Base-by-base conservation (phyloP, 2,329 filamentous ascomycete genomes). In the Cadophora luteo-olivacea region DNA sequence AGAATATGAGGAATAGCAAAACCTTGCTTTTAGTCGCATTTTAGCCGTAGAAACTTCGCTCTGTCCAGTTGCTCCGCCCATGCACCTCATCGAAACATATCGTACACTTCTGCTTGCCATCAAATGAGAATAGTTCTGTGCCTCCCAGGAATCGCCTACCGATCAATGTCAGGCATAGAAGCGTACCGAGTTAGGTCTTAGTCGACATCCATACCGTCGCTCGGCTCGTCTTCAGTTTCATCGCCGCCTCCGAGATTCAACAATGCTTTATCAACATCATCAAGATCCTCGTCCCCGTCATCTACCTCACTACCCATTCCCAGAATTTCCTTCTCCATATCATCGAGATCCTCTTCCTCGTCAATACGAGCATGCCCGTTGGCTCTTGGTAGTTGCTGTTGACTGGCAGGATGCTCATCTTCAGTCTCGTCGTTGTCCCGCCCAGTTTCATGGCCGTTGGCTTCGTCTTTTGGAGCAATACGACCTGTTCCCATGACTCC, bases 241-340 rank as follows among this genome's bases (percentile, higher is more conserved):
- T 78, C 77, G 0, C 72, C 75, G 3, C 74, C 75, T 2, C 71
- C 65, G 52, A 78, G 61, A 12, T 77, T 75, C 25, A 79, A 64
- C 36, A 79, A 64, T 32, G 73, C 73, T 55, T 83, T 84, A 12
- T 81, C 82, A 9, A 85, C 84, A 61, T 83, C 83, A 61, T 84
- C 84, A 5, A 80, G 77, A 52, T 79, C 82, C 25, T 81, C 80
- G 45, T 82, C 82, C 9, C 81, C 82, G 11, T 80, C 82, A 4
- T 82, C 79, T 12, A 78, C 81, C 12, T 80, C 83, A 61, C 79
- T 82, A 1, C 80, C 85, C 45, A 85, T 71, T 14, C 82, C 84
- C 4, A 85, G 75, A 16, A 84, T 76, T 64, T 86, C 86, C 73
- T 85, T 83, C 19, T 87, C 84, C 64, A 83, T 84, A 33, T 88